Percentiles rank a stretch among this genome's conserved stretches.
Conservation (phyloP, 2,329 filamentous ascomycete genomes). For the Apiospora hydei region DNA sequence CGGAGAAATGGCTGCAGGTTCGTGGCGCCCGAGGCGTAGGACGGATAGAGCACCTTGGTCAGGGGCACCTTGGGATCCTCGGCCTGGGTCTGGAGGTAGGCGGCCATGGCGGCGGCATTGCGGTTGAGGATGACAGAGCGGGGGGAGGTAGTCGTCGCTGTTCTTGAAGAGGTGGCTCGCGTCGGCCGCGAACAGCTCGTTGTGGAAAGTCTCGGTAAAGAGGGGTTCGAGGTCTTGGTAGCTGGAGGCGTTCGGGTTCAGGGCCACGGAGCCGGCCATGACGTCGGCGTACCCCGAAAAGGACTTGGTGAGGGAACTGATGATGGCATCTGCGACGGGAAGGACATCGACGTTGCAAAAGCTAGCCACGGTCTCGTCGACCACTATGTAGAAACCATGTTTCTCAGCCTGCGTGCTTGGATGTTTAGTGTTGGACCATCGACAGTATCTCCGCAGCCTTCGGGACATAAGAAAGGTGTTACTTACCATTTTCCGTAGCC, state of each 20-base stretch:
- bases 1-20: constrained; percentile 42
- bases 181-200: constrained; percentile 57
- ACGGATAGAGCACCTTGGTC: constrained; percentile 53
- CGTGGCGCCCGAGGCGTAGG: constrained; percentile 33
- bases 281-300: constrained; percentile 63
- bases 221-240: constrained; percentile 32
- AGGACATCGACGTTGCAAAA: constrained; percentile 60
- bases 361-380: constrained; percentile 58
- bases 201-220: constrained; percentile 43
- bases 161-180: constrained; percentile 54
- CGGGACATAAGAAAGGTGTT: no score
- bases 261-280: constrained; percentile 34
- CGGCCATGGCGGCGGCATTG: constrained; percentile 53
- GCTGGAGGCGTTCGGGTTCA: constrained; percentile 33
- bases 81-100: constrained; percentile 44
- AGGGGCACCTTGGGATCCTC: constrained; percentile 45
- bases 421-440: not conserved
- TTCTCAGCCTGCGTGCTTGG: constrained; percentile 41
- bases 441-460: no score
- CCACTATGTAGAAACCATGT: constrained; percentile 52
- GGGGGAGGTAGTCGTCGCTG: constrained; percentile 50
- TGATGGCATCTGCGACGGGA: constrained; percentile 54
- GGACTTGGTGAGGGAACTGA: constrained; percentile 58
- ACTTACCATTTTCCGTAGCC: constrained; percentile 50
- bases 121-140: constrained; percentile 49